phyloP scores from a whole-genome alignment of 2,329 filamentous ascomycete genomes.

The Metarhizium humberi region DNA sequence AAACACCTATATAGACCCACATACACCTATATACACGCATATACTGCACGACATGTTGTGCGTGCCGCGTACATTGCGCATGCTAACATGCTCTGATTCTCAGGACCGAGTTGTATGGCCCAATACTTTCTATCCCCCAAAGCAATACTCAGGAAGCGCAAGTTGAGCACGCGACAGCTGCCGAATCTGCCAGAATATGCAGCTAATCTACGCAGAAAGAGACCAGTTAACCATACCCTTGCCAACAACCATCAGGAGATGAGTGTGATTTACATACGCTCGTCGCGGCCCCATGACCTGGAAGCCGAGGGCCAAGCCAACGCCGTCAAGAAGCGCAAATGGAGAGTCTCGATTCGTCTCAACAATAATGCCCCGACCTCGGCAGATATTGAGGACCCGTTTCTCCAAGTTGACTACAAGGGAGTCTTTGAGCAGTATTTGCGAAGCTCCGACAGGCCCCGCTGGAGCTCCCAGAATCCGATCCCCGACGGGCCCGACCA shows the following conservation, averaged over 20 bases:
- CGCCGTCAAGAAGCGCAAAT: slow-evolving; percentile 10
- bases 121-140: neutral
- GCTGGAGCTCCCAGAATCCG: slow-evolving; percentile 11
- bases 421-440: slow-evolving; percentile 17
- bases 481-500: slow-evolving; percentile 3
- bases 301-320: slow-evolving; percentile 1
- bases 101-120: neutral
- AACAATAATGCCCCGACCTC: slow-evolving; percentile 8
- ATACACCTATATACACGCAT: too few species aligned
- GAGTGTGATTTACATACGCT: slow-evolving; percentile 13
- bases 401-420: slow-evolving; percentile 15
- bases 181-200: slow-evolving; percentile 5
- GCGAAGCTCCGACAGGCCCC: slow-evolving; percentile 13
- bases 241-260: slow-evolving; percentile 7
- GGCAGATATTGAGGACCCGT: slow-evolving; percentile 14
- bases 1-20: too few species aligned
- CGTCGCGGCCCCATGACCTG: slow-evolving; percentile 4
- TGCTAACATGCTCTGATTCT: neutral
- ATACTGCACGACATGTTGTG: too few species aligned
- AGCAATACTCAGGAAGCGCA: neutral
- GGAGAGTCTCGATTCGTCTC: slow-evolving; percentile 14
- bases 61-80: neutral
- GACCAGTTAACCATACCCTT: slow-evolving; percentile 1
- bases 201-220: slow-evolving; percentile 3
- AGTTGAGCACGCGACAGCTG: neutral